Percentiles rank a stretch among this genome's conserved stretches.
Conservation (phyloP, 768 basidiomycete genomes). For the Naganishia randhawae region DNA sequence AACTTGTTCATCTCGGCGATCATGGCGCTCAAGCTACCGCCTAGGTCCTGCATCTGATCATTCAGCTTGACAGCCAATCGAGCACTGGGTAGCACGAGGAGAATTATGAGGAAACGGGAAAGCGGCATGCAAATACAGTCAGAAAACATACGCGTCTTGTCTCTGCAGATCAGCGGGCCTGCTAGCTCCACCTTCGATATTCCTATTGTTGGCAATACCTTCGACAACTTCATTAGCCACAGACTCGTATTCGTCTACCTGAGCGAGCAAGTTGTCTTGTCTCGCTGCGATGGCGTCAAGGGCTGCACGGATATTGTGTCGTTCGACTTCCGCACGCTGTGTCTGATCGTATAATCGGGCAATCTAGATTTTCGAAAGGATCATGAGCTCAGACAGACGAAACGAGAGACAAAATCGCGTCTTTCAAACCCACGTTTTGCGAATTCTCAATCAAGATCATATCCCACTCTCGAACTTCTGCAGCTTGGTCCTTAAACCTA, state of each 20-base stretch:
- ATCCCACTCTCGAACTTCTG: constrained; percentile 31
- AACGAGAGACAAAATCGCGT: too few relatives aligned
- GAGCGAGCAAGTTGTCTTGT: constrained; percentile 18
- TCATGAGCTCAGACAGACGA: background rate
- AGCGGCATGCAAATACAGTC: too few relatives aligned
- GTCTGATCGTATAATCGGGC: constrained; percentile 21
- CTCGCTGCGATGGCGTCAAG: constrained; percentile 27
- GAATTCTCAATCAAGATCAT: constrained; percentile 30
- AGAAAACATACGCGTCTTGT: constrained; percentile 21
- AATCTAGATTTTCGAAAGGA: constrained; percentile 2
- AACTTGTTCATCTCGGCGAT: constrained; percentile 29
- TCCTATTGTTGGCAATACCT: constrained; percentile 17
- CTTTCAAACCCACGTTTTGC: constrained; percentile 23
- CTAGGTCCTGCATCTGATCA: constrained; percentile 25
- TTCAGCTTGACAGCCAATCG: constrained; percentile 22
- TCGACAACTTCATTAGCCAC: constrained; percentile 26
- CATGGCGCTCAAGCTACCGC: constrained; percentile 25
- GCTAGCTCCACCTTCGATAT: constrained; percentile 5
- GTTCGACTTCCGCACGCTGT: constrained; percentile 24
- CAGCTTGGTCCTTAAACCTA: constrained; percentile 28
- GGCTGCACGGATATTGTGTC: constrained; percentile 16
- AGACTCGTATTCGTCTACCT: constrained; percentile 28
- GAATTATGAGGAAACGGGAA: background rate
- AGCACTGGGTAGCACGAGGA: background rate
- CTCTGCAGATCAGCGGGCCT: constrained; percentile 29